Percentiles rank a stretch among this genome's conserved stretches.
These are phyloP conservation scores for Ophiostoma sp. DNA, from an alignment of 2,329 filamentous ascomycete genomes.

Conservation along the genomic window DNA sequence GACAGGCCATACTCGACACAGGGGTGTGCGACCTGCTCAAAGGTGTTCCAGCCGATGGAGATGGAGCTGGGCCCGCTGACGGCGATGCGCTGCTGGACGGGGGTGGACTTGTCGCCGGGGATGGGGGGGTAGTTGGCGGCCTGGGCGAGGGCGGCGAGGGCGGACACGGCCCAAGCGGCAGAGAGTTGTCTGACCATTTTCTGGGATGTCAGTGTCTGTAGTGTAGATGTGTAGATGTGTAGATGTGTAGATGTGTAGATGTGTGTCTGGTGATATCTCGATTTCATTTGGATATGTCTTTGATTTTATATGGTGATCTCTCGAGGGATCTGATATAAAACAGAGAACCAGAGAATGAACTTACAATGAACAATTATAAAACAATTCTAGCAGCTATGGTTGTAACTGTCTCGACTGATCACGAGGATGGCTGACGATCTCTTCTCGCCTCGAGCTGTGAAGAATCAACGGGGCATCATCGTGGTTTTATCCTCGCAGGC, in stretches of 20 bases:
- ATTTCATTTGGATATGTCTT: not conserved
- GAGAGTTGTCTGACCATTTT: constrained; percentile 23
- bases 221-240: not conserved
- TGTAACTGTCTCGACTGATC: not conserved
- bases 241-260: no score
- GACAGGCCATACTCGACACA: constrained; percentile 51
- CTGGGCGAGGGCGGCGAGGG: constrained; percentile 21
- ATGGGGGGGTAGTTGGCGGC: constrained; percentile 40
- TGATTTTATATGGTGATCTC: not conserved
- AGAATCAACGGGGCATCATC: constrained; percentile 5
- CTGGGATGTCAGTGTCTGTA: not conserved
- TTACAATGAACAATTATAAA: not conserved
- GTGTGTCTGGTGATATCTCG: not conserved
- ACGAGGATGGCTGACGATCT: not conserved
- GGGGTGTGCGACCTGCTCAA: constrained; percentile 40
- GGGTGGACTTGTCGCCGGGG: constrained; percentile 48
- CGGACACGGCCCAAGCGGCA: constrained; percentile 21
- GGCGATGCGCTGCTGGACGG: constrained; percentile 50
- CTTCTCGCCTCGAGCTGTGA: not conserved
- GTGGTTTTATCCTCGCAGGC: not conserved
- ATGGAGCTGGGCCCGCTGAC: constrained; percentile 45
- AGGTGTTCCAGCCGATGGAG: constrained; percentile 55
- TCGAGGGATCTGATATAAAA: no score
- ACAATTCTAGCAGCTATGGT: not conserved
- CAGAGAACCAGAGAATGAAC: not conserved